These are phyloP conservation scores for Platismatia glauca DNA, from an alignment of 495 filamentous ascomycete species.

Conservation along the genomic window DNA sequence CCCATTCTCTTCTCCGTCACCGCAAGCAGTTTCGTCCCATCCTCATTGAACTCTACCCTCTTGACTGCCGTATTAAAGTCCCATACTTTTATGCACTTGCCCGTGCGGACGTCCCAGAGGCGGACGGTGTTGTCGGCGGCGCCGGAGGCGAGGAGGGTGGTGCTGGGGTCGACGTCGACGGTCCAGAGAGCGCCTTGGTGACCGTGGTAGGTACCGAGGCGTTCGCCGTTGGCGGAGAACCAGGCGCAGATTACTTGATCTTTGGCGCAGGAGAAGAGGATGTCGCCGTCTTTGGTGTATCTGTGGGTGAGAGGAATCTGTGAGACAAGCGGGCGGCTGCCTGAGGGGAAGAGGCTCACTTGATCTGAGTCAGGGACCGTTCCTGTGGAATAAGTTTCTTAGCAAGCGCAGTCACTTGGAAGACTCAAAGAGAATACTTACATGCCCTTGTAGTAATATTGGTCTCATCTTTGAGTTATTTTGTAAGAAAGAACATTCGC, in stretches of 20 bases:
- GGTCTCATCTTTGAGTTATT: slow-evolving; percentile 66
- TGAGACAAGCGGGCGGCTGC: not conserved
- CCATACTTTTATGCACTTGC: slow-evolving; percentile 90
- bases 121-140: slow-evolving; percentile 97
- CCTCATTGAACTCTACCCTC: slow-evolving; percentile 89
- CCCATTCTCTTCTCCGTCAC: slow-evolving; percentile 98
- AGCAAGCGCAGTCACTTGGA: not conserved
- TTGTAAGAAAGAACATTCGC: not conserved
- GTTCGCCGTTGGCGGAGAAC: slow-evolving; percentile 90
- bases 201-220: slow-evolving; percentile 89
- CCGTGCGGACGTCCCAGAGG: slow-evolving; percentile 92
- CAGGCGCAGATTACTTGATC: slow-evolving; percentile 94
- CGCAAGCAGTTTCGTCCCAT: slow-evolving; percentile 77
- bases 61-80: slow-evolving; percentile 94
- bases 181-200: slow-evolving; percentile 98
- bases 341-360: slow-evolving; percentile 42
- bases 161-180: slow-evolving; percentile 92
- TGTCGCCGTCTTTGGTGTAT: slow-evolving; percentile 92
- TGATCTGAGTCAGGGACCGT: slow-evolving; percentile 96
- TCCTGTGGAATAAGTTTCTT: slow-evolving; percentile 39
- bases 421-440: slow-evolving; percentile 32
- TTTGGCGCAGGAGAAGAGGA: slow-evolving; percentile 95
- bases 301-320: slow-evolving; percentile 31
- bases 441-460: slow-evolving; percentile 90
- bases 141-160: slow-evolving; percentile 84